Base-by-base conservation (phyloP, 106 monocot genomes). In the Acorus calamus region DNA sequence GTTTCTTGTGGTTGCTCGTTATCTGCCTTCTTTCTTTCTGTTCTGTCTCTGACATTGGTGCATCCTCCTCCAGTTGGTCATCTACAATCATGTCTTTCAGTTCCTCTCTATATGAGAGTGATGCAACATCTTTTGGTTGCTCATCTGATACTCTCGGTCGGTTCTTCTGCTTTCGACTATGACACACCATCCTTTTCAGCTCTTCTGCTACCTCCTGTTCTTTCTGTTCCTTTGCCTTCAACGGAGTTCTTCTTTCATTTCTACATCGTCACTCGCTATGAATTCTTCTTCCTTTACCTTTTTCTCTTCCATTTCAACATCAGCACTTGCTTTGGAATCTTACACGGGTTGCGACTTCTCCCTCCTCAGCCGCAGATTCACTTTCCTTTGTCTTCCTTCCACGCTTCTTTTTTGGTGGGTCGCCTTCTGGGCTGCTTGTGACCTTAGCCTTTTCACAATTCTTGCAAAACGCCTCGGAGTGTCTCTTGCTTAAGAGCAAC, bases 381-480 rank as follows among this genome's bases (percentile, higher is more conserved):
- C 42, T 53, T 6, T 65, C 53, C 11, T 8, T 44, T 52, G 1
- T 43, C 52, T 71, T 83, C 14, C 73, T 77, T 46, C 54, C 80
- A 42, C 61, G 9, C 48, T 83, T 86, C 59, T 72, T n/a, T n/a
- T n/a, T 83, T 48, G 86, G 80, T 9, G 70, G 60, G 7, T 86
- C 85, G 3, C 71, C 75, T 71, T 79, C 82, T 42, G 73, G 67
- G 3, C 68, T 59, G 65, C 68, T 73, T 42, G 53, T 55, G 12
- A 73, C 83, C 71, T 83, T 90, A 3, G 50, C 64, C 59, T 72
- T 85, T 44, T 86, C 83, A 67, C 80, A 80, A 28, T 86, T 72
- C 64, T 86, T 83, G 3, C 75, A 77, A 11, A 86, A 90, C 14
- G 86, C 77, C 57, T 86, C 66, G 5, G 90, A 10, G 83, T 80